A percentile compares a stretch with the other conserved stretches of the same genome.
Evolutionary conservation across 805 yeast species (phyloP).

Genomic region (Maudiozyma barnettii): DNA sequence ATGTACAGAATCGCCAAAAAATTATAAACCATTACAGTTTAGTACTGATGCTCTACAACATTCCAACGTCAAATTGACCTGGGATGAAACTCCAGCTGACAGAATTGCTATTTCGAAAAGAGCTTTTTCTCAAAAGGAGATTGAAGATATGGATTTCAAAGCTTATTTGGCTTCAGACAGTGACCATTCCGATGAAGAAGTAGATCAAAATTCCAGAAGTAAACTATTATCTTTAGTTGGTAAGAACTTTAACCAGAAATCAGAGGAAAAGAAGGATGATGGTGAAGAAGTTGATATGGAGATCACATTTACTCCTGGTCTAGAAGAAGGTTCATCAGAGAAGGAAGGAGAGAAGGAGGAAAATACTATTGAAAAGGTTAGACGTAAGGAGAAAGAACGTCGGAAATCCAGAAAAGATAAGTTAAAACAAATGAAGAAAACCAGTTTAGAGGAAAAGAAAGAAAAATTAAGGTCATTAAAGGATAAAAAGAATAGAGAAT

Average conservation of each 20-base stretch:
- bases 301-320: slow-evolving; percentile 87
- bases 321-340: slow-evolving; percentile 34
- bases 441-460: slow-evolving; percentile 43
- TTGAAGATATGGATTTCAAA: slow-evolving; percentile 83
- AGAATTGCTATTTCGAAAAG: slow-evolving; percentile 65
- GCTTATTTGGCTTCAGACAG: slow-evolving; percentile 86
- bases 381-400: slow-evolving; percentile 87
- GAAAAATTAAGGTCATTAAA: slow-evolving; percentile 30
- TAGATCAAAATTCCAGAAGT: slow-evolving; percentile 33
- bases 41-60: slow-evolving; percentile 94
- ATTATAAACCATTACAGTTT: slow-evolving; percentile 70
- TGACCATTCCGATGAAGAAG: slow-evolving; percentile 40
- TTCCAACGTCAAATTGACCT: slow-evolving; percentile 89
- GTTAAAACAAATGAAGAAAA: slow-evolving; percentile 49
- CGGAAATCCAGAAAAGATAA: slow-evolving; percentile 75
- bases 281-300: slow-evolving; percentile 81
- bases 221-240: slow-evolving; percentile 56
- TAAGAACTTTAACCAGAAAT: slow-evolving; percentile 28
- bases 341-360: slow-evolving; percentile 44
- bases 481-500: slow-evolving; percentile 23
- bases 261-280: slow-evolving; percentile 36
- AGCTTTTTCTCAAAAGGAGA: slow-evolving; percentile 79
- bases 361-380: slow-evolving; percentile 68
- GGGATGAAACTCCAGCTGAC: slow-evolving; percentile 98
- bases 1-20: slow-evolving; percentile 63